A percentile compares a stretch with the other conserved stretches of the same genome.
Evolutionary conservation across 2,329 filamentous ascomycete species (phyloP).

Genomic region (Hymenoscyphus occultus): DNA sequence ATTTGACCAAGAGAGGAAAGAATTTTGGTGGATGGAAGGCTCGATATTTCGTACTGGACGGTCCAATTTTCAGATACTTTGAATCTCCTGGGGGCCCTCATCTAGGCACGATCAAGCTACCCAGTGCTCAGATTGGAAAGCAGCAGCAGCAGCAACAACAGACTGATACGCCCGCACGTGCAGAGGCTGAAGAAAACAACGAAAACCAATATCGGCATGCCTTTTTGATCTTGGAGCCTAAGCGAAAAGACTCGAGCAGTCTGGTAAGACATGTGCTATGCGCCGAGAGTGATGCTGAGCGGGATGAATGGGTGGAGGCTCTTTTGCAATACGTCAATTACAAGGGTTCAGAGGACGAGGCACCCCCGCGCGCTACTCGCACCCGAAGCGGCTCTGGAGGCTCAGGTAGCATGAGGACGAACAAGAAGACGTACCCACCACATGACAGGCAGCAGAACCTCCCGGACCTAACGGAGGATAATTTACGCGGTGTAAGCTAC

Average conservation of each 20-base stretch:
- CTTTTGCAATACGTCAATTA: conserved; percentile 86
- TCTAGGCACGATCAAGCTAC: conserved; percentile 88
- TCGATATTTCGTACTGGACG: conserved; percentile 66
- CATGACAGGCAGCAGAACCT: conserved; percentile 35
- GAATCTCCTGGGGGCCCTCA: conserved; percentile 88
- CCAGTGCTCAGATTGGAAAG: conserved; percentile 89
- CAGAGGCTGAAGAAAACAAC: conserved; percentile 67
- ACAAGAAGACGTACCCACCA: conserved; percentile 45
- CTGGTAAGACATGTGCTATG: conserved; percentile 92
- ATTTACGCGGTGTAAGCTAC: conserved; percentile 38
- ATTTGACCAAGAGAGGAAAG: conserved; percentile 94
- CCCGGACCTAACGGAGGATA: conserved; percentile 39
- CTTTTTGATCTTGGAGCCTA: conserved; percentile 91
- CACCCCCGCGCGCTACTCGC: conserved; percentile 37
- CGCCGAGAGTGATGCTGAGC: conserved; percentile 88
- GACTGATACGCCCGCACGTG: conserved; percentile 55
- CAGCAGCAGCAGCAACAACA: conserved; percentile 64
- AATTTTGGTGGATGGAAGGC: conserved; percentile 99
- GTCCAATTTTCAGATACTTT: conserved; percentile 79
- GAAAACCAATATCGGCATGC: conserved; percentile 90
- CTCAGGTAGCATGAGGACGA: conserved; percentile 37
- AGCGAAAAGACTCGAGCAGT: conserved; percentile 88
- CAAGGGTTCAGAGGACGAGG: conserved; percentile 55
- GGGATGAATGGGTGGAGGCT: conserved; percentile 90
- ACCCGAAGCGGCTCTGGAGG: conserved; percentile 41